phyloP scores from a whole-genome alignment of 805 yeast genomes.

The Zygosaccharomyces rouxii region DNA sequence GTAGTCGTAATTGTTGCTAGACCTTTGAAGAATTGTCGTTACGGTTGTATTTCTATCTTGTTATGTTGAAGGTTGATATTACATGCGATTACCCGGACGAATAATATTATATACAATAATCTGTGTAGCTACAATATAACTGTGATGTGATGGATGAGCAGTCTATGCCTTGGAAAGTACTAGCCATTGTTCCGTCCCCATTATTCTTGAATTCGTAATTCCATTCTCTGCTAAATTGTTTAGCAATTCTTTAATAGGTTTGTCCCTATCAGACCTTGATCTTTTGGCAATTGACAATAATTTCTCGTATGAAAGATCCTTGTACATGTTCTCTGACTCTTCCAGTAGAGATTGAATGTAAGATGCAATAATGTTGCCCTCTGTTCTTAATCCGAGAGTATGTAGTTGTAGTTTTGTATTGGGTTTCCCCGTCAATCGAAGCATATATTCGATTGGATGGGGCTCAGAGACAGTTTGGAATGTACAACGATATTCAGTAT shows the following conservation, averaged over 20 bases:
- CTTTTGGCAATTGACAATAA: slow-evolving; percentile 25
- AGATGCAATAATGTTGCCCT: slow-evolving; percentile 6
- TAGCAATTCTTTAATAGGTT: slow-evolving; percentile 14
- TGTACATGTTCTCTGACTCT: slow-evolving; percentile 24
- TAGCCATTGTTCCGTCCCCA: slow-evolving; percentile 17
- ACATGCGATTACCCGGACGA: slow-evolving; percentile 66
- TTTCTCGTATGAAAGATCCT: slow-evolving; percentile 25
- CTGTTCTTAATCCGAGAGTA: slow-evolving; percentile 10
- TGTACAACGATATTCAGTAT: slow-evolving; percentile 9
- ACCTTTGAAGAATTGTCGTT: slow-evolving; percentile 10
- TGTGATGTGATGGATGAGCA: slow-evolving; percentile 1
- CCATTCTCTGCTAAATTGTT: slow-evolving; percentile 16
- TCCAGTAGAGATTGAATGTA: slow-evolving; percentile 23
- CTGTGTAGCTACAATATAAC: background rate
- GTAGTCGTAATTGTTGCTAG: slow-evolving; percentile 66
- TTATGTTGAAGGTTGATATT: slow-evolving; percentile 27
- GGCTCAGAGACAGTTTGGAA: slow-evolving; percentile 8
- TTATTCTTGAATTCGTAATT: slow-evolving; percentile 15
- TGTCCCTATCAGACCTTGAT: slow-evolving; percentile 8
- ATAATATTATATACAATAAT: background rate
- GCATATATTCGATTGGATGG: slow-evolving; percentile 4
- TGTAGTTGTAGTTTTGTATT: slow-evolving; percentile 8
- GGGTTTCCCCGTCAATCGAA: background rate
- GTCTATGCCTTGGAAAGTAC: slow-evolving; percentile 10
- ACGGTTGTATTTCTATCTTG: background rate